Evolutionary conservation across 768 basidiomycete species (phyloP).

Genomic region (Termitomyces bulborhizus): DNA sequence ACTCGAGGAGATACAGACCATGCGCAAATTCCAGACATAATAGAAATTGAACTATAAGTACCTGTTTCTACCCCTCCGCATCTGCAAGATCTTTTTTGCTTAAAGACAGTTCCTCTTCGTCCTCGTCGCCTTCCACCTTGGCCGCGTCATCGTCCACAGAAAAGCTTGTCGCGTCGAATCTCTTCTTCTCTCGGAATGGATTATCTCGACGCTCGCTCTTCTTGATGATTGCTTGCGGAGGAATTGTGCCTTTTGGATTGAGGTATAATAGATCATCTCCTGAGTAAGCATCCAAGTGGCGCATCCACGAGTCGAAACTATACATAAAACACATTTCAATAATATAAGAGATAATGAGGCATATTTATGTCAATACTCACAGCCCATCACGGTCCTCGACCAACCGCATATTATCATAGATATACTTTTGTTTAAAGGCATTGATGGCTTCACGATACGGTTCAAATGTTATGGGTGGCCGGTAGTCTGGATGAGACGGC

Average conservation of each 20-base stretch:
- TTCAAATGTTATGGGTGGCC: slow-evolving; percentile 71
- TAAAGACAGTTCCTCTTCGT: slow-evolving; percentile 29
- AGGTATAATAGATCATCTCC: slow-evolving; percentile 77
- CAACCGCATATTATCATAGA: slow-evolving; percentile 82
- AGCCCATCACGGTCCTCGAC: slow-evolving; percentile 75
- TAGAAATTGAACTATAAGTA: neutral
- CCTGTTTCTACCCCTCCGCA: slow-evolving; percentile 38
- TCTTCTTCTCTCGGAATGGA: slow-evolving; percentile 63
- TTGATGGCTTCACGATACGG: slow-evolving; percentile 61
- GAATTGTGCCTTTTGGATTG: slow-evolving; percentile 74
- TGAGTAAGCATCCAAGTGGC: slow-evolving; percentile 64
- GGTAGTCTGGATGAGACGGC: slow-evolving; percentile 51
- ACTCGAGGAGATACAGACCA: slow-evolving; percentile 83
- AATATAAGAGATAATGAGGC: neutral
- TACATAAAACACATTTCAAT: slow-evolving; percentile 21
- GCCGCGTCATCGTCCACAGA: slow-evolving; percentile 24
- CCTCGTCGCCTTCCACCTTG: slow-evolving; percentile 26
- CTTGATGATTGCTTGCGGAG: slow-evolving; percentile 59
- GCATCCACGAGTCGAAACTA: slow-evolving; percentile 85
- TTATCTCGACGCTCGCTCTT: slow-evolving; percentile 49
- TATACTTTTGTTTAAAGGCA: slow-evolving; percentile 77
- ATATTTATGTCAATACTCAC: slow-evolving; percentile 35
- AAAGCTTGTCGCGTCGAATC: slow-evolving; percentile 62
- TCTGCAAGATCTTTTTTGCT: slow-evolving; percentile 42
- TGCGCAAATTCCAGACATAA: slow-evolving; percentile 85